phyloP scores from a whole-genome alignment of 164 flowering plant genomes.

The Euptelea pleiosperma region DNA sequence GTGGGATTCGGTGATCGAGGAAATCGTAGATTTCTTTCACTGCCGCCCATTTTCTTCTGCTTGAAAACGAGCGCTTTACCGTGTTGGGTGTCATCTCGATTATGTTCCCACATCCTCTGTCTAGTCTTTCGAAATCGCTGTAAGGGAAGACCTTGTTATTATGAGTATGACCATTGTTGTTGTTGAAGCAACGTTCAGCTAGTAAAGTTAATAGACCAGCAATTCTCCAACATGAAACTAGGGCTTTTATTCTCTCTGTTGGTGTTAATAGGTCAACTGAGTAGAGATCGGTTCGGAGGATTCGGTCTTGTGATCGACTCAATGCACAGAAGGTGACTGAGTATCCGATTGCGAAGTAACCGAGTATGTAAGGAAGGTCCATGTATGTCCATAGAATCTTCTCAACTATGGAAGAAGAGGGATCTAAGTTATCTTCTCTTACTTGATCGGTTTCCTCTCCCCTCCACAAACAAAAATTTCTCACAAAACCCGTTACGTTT shows the following conservation, averaged over 20 bases:
- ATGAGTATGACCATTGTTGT: too few relatives aligned
- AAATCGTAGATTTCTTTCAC: conserved; percentile 59
- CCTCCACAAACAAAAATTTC: conserved; percentile 65
- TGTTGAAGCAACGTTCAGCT: conserved; percentile 38
- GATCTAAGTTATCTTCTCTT: conserved; percentile 43
- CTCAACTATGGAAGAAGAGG: conserved; percentile 45
- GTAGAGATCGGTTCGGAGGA: conserved; percentile 55
- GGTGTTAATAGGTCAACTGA: conserved; percentile 51
- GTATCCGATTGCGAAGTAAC: conserved; percentile 62
- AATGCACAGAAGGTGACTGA: conserved; percentile 62
- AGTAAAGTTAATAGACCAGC: conserved; percentile 45
- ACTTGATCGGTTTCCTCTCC: conserved; percentile 65
- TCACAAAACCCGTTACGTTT: conserved; percentile 58
- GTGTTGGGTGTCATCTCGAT: conserved; percentile 53
- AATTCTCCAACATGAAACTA: conserved; percentile 64
- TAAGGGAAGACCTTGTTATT: conserved; percentile 15
- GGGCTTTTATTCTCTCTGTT: conserved; percentile 47
- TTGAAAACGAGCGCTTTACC: conserved; percentile 33
- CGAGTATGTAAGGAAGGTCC: conserved; percentile 62
- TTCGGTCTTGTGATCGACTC: conserved; percentile 45
- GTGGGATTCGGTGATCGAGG: conserved; percentile 53
- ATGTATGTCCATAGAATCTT: conserved; percentile 57
- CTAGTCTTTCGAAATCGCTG: conserved; percentile 59
- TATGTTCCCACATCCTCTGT: conserved; percentile 36
- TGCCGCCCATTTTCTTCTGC: conserved; percentile 41